Evolutionary conservation across 2,329 filamentous ascomycete species (phyloP), one percentile per base, ranked within the genome.

Genomic region (Bipolaris oryzae): DNA sequence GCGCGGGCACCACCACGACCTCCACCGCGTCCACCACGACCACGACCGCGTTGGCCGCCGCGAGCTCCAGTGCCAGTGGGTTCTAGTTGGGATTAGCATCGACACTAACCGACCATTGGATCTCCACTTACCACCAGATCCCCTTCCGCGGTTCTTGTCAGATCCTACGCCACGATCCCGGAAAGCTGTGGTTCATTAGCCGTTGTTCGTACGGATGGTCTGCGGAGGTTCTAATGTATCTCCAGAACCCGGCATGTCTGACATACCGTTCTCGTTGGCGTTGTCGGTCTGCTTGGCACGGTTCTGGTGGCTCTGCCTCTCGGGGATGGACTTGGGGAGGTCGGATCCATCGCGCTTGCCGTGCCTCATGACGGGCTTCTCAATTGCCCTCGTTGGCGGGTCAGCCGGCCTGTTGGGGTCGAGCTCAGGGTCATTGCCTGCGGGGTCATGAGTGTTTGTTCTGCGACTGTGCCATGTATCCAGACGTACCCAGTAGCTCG

Each of bases 221-320:
- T n/a, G 3, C 7, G 37, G 39, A 45, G 47, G 16, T 9, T 15
- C 18, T 28, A 49, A 44, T 46, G 41, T 37, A 16, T 38, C n/a
- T 45, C n/a, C 31, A n/a, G 25, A n/a, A 31, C 34, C 31, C 35
- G 15, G 25, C 39, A 41, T 23, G 28, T 35, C 34, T 38, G 61
- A 87, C 90, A 80, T 84, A 97, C 94, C 92, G 83, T 87, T 90
- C 79, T 97, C 94, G 80, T 88, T 96, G 76, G 90, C 91, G 76
- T 83, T 83, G 78, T 84, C 84, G 67, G 82, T 85, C 83, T 68
- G 65, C 57, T 71, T 71, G 63, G 66, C 43, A 61, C 68, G 63
- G 64, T 45, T 61, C 61, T 65, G 63, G 67, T 64, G 62, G 62
- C 58, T 69, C 64, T 59, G 62, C 68, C 58, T 69, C 69, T 77